Evolutionary conservation across 208 protist species (phyloP).

Genomic region (Borovskyia barvae): DNA sequence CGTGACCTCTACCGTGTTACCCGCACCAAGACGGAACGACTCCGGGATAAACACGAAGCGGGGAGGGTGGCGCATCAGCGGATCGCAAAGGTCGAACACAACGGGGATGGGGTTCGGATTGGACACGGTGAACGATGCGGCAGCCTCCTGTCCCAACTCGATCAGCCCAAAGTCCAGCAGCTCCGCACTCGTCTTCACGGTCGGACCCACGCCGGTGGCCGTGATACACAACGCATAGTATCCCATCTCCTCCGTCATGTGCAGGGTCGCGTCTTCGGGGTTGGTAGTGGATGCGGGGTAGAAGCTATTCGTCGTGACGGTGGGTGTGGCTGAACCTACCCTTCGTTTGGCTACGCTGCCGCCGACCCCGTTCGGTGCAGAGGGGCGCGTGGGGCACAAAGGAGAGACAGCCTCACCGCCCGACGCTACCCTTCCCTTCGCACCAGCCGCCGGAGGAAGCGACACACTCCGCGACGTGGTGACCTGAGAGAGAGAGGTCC

Average conservation of each 20-base stretch:
- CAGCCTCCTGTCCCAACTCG: constrained; percentile 62
- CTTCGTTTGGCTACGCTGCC: constrained; percentile 53
- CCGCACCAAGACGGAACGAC: constrained; percentile 62
- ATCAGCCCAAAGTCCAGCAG: constrained; percentile 89
- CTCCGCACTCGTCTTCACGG: constrained; percentile 71
- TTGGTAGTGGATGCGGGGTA: constrained; percentile 37
- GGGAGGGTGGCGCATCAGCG: constrained; percentile 69
- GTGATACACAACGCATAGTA: constrained; percentile 34
- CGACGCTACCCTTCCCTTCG: no score
- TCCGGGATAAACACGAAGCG: constrained; percentile 85
- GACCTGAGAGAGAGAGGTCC: constrained; percentile 6
- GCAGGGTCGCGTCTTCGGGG: constrained; percentile 39
- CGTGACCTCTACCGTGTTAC: constrained; percentile 85
- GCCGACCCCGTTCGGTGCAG: no score
- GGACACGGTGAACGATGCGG: constrained; percentile 82
- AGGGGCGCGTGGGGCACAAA: no score
- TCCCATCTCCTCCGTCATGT: constrained; percentile 51
- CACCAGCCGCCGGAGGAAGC: no score
- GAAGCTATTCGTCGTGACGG: constrained; percentile 33
- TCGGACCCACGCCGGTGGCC: constrained; percentile 70
- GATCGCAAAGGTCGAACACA: constrained; percentile 71
- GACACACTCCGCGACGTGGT: no score
- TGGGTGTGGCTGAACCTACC: no score
- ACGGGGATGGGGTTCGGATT: constrained; percentile 86
- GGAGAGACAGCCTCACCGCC: no score